These are phyloP conservation scores for Nemania sp. DNA, from an alignment of 2,329 filamentous ascomycete genomes.

Conservation along the genomic window DNA sequence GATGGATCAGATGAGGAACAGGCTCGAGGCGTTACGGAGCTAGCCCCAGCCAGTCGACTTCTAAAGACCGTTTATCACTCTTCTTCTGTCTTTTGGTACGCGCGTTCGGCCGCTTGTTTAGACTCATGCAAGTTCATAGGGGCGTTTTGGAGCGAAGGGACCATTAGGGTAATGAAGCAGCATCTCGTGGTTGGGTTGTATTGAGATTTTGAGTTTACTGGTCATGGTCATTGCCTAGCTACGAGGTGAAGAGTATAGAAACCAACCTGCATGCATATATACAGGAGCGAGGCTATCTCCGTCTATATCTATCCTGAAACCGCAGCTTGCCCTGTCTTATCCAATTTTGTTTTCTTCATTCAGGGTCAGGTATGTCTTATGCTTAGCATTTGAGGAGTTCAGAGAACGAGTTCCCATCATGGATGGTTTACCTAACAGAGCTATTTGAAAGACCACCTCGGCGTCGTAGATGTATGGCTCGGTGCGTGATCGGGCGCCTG, in stretches of 20 bases:
- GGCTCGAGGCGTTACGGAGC: constrained; percentile 88
- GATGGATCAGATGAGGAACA: constrained; percentile 90
- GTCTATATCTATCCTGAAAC: constrained; percentile 1
- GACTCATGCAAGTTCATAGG: constrained; percentile 15
- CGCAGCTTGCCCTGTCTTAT: background rate
- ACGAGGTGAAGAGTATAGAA: constrained; percentile 9
- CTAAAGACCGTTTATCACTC: background rate
- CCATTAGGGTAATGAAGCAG: constrained; percentile 20
- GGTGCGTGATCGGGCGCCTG: constrained; percentile 31
- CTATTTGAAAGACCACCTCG: constrained; percentile 31
- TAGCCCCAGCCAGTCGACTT: constrained; percentile 42
- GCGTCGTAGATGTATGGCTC: constrained; percentile 31
- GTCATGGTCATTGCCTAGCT: constrained; percentile 12
- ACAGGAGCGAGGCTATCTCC: constrained; percentile 11
- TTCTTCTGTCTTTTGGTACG: background rate
- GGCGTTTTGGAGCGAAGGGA: constrained; percentile 28
- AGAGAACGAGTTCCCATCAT: too few relatives aligned
- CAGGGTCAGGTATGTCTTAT: too few relatives aligned
- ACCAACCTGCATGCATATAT: constrained; percentile 14
- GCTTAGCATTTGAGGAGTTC: too few relatives aligned
- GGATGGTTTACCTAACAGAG: too few relatives aligned
- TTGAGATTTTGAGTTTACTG: constrained; percentile 2
- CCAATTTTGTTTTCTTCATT: background rate
- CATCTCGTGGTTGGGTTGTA: constrained; percentile 16
- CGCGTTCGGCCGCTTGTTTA: constrained; percentile 7